These are phyloP conservation scores for Lathyrus tuberosus DNA, from an alignment of 306 rosid genomes.

Conservation along the genomic window DNA sequence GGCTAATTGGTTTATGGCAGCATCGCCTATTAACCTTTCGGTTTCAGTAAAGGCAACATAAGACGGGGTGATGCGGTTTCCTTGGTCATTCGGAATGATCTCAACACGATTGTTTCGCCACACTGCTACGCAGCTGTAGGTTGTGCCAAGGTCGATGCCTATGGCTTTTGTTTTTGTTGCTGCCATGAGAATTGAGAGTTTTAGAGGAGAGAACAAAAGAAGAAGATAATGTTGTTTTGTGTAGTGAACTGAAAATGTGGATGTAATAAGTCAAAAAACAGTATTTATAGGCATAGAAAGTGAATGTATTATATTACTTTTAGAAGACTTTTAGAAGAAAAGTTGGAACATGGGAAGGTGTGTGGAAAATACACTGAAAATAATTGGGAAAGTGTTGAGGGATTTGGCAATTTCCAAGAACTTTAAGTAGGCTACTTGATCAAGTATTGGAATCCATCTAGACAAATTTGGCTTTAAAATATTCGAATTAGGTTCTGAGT, in stretches of 20 bases:
- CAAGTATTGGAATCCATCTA: too few species aligned
- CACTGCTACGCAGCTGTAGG: constrained; percentile 48
- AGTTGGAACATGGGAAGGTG: not conserved
- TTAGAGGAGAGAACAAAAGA: not conserved
- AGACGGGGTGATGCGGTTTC: constrained; percentile 50
- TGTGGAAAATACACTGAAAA: not conserved
- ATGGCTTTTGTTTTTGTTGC: constrained; percentile 40
- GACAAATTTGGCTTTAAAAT: too few species aligned
- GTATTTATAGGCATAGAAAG: not conserved
- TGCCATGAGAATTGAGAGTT: constrained; percentile 35
- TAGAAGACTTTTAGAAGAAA: not conserved
- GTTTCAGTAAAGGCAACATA: constrained; percentile 43
- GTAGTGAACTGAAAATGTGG: not conserved
- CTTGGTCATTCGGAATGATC: constrained; percentile 51
- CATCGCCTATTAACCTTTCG: constrained; percentile 43
- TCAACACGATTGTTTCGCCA: constrained; percentile 50
- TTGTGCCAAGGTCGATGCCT: constrained; percentile 54
- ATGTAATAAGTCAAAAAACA: not conserved
- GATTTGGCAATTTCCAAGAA: not conserved
- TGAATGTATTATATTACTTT: not conserved
- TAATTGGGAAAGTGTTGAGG: not conserved
- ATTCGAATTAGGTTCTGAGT: too few species aligned
- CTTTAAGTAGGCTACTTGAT: too few species aligned
- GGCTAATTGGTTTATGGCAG: constrained; percentile 39
- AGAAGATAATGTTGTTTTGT: not conserved